Percentiles rank a stretch among this genome's conserved stretches.
Conservation (phyloP, 441 rosid genomes). For the Syzygium malaccense region DNA sequence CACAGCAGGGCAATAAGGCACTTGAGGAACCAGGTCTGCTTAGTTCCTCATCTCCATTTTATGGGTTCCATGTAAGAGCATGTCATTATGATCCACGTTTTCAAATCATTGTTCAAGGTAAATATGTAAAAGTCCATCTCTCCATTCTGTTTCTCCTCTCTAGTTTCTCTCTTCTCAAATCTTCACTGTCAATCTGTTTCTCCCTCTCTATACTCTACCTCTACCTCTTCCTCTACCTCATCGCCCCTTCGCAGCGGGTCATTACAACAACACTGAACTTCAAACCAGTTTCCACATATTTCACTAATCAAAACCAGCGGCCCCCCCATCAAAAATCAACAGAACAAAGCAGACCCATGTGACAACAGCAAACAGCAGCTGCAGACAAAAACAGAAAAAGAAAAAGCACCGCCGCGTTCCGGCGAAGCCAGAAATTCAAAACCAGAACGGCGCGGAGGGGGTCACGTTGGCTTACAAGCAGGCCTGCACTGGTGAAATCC, state of each 20-base stretch:
- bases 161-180: not conserved
- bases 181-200: not conserved
- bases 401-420: not conserved
- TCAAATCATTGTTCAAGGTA: not conserved
- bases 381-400: not conserved
- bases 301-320: not conserved
- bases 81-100: not conserved
- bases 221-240: not conserved
- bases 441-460: not conserved
- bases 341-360: not conserved
- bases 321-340: not conserved
- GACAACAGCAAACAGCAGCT: not conserved
- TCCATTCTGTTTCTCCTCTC: not conserved
- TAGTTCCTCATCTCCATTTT: not conserved
- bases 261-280: not conserved
- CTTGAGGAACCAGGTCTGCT: not conserved
- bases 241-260: not conserved
- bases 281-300: not conserved
- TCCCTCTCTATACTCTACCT: not conserved
- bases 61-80: not conserved
- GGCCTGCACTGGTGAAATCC: constrained; percentile 87
- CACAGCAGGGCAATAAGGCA: not conserved
- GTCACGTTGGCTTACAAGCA: constrained; percentile 40
- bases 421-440: not conserved
- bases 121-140: not conserved